Conservation (phyloP, 345 rosid genomes). For the Reutealis trisperma region DNA sequence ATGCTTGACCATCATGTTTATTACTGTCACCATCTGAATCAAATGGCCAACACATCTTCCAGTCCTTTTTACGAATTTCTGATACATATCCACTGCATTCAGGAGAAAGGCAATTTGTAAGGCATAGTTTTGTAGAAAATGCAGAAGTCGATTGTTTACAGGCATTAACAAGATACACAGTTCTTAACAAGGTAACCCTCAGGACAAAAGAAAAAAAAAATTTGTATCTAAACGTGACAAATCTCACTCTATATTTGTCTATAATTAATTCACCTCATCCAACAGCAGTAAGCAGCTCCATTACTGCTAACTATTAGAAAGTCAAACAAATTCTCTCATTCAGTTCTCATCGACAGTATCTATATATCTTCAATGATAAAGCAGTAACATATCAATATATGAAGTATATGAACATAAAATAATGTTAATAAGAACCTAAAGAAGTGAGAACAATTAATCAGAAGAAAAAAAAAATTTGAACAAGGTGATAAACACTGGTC, state of each 20-base stretch:
- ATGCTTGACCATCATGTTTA: constrained; percentile 33
- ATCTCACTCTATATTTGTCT: constrained; percentile 4
- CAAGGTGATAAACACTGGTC: neutral
- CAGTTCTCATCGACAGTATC: constrained; percentile 13
- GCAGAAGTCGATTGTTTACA: neutral
- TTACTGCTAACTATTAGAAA: neutral
- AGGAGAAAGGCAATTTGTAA: constrained; percentile 12
- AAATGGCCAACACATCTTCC: constrained; percentile 65
- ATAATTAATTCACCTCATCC: neutral
- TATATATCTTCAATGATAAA: neutral
- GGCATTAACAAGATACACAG: neutral
- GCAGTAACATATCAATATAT: neutral
- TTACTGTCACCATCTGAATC: constrained; percentile 33
- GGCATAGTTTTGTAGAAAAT: constrained; percentile 9
- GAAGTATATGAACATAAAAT: neutral
- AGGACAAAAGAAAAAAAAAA: neutral
- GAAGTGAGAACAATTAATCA: neutral
- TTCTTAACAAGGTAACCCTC: constrained; percentile 1
- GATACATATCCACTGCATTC: constrained; percentile 69
- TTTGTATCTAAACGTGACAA: no score
- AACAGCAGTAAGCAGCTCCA: neutral
- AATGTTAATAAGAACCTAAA: neutral
- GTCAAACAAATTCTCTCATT: neutral
- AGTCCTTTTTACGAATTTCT: constrained; percentile 47
- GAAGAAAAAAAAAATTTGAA: neutral